A percentile compares a stretch with the other conserved stretches of the same genome.
Evolutionary conservation across 1,139 yeast genomes (phyloP).

Genomic region (Geotrichum candidum): DNA sequence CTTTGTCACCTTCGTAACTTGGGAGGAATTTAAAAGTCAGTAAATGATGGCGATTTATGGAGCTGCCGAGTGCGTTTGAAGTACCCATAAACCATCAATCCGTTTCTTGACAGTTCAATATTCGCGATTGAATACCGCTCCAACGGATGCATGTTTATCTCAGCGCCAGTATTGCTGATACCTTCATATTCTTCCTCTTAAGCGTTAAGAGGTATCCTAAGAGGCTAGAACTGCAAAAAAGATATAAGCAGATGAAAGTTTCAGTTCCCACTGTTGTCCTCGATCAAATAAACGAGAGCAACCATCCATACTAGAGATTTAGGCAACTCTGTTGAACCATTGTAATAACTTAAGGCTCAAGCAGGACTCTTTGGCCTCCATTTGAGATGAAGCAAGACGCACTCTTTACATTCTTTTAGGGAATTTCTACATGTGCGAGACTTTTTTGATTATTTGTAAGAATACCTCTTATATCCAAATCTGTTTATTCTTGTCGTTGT

Average conservation of each 20-base stretch:
- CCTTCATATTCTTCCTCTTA: neutral
- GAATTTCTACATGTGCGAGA: neutral
- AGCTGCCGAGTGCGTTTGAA: neutral
- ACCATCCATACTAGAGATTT: neutral
- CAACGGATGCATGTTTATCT: neutral
- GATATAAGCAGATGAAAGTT: neutral
- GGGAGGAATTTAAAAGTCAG: neutral
- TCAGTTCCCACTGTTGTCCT: neutral
- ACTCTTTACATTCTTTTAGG: neutral
- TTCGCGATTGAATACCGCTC: neutral
- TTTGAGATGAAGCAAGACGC: neutral
- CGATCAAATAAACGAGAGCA: neutral
- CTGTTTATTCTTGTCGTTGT: neutral
- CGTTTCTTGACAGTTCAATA: neutral
- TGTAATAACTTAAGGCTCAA: neutral
- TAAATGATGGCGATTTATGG: neutral
- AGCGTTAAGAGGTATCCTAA: neutral
- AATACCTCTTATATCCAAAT: neutral
- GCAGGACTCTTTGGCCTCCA: neutral
- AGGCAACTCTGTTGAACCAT: neutral
- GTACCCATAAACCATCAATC: neutral
- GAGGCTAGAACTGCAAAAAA: neutral
- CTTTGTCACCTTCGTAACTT: neutral
- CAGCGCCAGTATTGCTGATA: neutral
- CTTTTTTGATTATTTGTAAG: neutral